These are phyloP conservation scores for Chalciporus sp. DNA, from an alignment of 1,284 basidiomycete genomes.

Conservation along the genomic window DNA sequence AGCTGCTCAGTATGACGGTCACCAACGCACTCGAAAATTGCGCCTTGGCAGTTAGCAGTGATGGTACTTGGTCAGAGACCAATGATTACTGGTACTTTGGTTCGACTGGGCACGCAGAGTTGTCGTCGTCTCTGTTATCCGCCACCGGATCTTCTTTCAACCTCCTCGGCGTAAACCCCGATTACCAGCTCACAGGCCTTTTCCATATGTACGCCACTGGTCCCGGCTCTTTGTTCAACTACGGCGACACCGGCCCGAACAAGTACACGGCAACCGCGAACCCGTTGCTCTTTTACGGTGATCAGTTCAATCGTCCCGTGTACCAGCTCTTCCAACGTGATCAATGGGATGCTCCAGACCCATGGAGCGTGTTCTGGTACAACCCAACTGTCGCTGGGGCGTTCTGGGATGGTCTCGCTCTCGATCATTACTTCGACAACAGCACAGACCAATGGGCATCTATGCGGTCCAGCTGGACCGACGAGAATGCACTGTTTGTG, in stretches of 20 bases:
- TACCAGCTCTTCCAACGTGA: constrained; percentile 94
- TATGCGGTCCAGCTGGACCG: constrained; percentile 93
- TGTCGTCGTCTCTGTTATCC: constrained; percentile 80
- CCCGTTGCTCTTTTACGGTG: constrained; percentile 71
- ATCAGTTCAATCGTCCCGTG: constrained; percentile 66
- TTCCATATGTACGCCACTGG: constrained; percentile 94
- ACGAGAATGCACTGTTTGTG: constrained; percentile 80
- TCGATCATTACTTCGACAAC: constrained; percentile 84
- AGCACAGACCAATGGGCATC: constrained; percentile 81
- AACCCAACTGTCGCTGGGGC: constrained; percentile 81
- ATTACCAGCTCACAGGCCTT: constrained; percentile 75
- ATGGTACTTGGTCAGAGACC: constrained; percentile 96
- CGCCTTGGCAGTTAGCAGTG: constrained; percentile 60
- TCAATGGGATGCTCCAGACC: constrained; percentile 85
- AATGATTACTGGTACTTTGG: constrained; percentile 97
- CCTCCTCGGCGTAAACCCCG: constrained; percentile 70
- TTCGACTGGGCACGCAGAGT: constrained; percentile 92
- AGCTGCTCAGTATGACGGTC: constrained; percentile 71
- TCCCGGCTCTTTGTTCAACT: constrained; percentile 87
- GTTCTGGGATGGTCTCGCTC: constrained; percentile 85
- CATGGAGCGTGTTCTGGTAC: constrained; percentile 99
- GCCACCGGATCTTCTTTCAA: constrained; percentile 87
- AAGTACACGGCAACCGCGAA: constrained; percentile 89
- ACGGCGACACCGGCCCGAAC: constrained; percentile 95
- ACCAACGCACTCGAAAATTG: constrained; percentile 83